Conservation (phyloP, 805 yeast genomes). For the Saccharomycopsis javanensis region DNA sequence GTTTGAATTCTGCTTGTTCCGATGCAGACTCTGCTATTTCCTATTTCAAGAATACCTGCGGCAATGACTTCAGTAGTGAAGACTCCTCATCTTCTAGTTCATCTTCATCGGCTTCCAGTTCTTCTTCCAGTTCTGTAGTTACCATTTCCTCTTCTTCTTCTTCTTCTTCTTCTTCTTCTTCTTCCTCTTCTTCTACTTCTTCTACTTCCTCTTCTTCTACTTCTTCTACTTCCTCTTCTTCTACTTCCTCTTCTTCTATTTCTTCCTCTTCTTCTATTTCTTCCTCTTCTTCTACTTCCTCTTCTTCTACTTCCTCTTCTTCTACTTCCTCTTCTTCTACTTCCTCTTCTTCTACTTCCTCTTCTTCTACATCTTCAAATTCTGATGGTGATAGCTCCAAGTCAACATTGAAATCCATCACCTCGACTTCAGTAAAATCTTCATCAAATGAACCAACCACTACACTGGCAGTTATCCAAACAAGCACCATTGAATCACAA, state of each 20-base stretch:
- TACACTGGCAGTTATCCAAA: not conserved
- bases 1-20: constrained; percentile 60
- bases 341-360: not conserved
- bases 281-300: not conserved
- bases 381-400: too few relatives aligned
- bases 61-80: constrained; percentile 27
- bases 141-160: not conserved
- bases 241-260: not conserved
- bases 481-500: not conserved
- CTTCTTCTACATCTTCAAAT: not conserved
- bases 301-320: not conserved
- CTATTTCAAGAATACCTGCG: constrained; percentile 49
- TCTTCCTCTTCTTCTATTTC: not conserved
- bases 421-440: too few relatives aligned
- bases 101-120: constrained; percentile 9
- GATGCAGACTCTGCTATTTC: constrained; percentile 47
- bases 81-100: constrained; percentile 4
- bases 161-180: not conserved
- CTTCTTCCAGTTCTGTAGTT: too few relatives aligned
- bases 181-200: not conserved
- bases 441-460: not conserved
- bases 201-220: not conserved
- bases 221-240: not conserved
- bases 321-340: not conserved
- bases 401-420: too few relatives aligned